Percentiles rank a stretch among this genome's conserved stretches.
Conservation (phyloP, 495 filamentous ascomycete species). For the Aspergillus asperescens region DNA sequence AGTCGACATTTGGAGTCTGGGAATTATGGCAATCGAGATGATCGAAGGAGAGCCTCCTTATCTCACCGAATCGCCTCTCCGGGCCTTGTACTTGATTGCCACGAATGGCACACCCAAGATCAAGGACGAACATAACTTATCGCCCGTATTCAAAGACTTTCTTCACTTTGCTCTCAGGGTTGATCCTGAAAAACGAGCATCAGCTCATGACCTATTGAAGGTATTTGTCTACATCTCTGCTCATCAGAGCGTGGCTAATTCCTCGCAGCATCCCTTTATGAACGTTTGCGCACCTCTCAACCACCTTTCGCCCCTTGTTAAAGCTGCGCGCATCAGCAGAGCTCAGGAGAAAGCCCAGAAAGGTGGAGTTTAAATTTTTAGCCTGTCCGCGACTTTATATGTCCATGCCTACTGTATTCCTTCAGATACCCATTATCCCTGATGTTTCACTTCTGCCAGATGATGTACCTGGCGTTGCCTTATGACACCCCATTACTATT, state of each 20-base stretch:
- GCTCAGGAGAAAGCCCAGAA: conserved; percentile 78
- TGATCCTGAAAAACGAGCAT: conserved; percentile 92
- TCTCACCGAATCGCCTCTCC: conserved; percentile 87
- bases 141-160: conserved; percentile 80
- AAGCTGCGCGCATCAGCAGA: conserved; percentile 74
- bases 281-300: conserved; percentile 64
- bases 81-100: conserved; percentile 91
- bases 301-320: conserved; percentile 77
- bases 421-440: conserved; percentile 41
- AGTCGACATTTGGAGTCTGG: conserved; percentile 96
- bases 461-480: conserved; percentile 26
- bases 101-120: conserved; percentile 94
- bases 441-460: conserved; percentile 32
- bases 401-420: conserved; percentile 31
- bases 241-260: conserved; percentile 22
- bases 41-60: conserved; percentile 98
- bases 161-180: conserved; percentile 87
- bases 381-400: conserved; percentile 18
- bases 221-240: conserved; percentile 46
- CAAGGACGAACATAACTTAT: conserved; percentile 84
- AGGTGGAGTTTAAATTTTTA: conserved; percentile 32
- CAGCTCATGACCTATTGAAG: conserved; percentile 84
- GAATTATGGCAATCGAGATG: conserved; percentile 99
- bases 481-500: conserved; percentile 13
- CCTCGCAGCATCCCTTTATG: conserved; percentile 82